Conservation (phyloP, 257 asterid genomes). For the Parsonsia alboflavescens region DNA sequence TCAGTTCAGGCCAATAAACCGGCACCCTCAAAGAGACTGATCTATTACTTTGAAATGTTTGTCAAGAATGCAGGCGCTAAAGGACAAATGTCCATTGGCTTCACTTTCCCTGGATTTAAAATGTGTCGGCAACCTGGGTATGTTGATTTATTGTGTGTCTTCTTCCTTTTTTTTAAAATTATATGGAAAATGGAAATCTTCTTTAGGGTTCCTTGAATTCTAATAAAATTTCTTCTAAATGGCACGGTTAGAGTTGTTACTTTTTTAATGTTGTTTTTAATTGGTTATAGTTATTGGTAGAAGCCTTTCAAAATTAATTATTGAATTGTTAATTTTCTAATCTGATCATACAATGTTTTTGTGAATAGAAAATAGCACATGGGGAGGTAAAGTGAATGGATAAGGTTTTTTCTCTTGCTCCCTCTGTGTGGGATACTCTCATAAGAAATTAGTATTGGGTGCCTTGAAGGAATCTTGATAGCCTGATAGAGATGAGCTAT, state of each 20-base stretch:
- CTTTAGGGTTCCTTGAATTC: background rate
- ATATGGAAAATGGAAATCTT: background rate
- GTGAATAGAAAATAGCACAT: background rate
- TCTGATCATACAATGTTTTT: background rate
- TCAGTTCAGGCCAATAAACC: conserved; percentile 80
- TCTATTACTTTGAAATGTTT: conserved; percentile 75
- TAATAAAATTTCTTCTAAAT: background rate
- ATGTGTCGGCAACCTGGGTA: conserved; percentile 93
- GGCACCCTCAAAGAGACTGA: conserved; percentile 69
- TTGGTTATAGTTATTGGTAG: background rate
- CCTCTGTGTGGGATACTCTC: background rate
- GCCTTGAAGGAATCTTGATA: background rate
- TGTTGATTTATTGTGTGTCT: background rate
- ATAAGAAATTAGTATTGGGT: background rate
- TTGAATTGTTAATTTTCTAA: background rate
- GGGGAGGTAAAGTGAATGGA: background rate
- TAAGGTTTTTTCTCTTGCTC: background rate
- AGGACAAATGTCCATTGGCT: conserved; percentile 87
- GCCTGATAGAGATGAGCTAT: background rate
- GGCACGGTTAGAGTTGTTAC: background rate
- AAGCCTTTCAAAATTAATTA: background rate
- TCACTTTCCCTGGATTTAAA: conserved; percentile 70
- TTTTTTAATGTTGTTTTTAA: background rate
- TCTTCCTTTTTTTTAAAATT: background rate
- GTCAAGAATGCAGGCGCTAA: conserved; percentile 77